phyloP scores from a whole-genome alignment of 495 filamentous ascomycete genomes.

The Penicillium cataractarum region DNA sequence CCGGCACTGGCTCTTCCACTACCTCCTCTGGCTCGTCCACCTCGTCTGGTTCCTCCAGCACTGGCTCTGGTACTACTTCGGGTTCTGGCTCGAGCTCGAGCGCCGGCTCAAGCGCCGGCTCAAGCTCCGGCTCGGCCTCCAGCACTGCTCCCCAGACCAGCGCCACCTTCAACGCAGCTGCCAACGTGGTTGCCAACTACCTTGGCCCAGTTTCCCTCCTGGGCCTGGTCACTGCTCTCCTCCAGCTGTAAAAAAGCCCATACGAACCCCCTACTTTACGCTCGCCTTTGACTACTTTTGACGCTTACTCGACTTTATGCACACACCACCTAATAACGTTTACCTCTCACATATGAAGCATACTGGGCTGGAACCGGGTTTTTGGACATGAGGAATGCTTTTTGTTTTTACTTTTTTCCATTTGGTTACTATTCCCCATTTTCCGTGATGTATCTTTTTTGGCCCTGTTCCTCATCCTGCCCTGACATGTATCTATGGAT shows the following conservation, averaged over 20 bases:
- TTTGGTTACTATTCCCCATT: conserved; percentile 18
- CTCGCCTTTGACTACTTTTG: conserved; percentile 9
- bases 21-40: conserved; percentile 23
- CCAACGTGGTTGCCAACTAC: conserved; percentile 29
- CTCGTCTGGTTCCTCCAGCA: conserved; percentile 20
- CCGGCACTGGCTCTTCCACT: conserved; percentile 1
- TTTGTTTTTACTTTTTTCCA: conserved; percentile 9
- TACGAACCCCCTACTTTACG: not conserved
- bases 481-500: conserved; percentile 1
- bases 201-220: conserved; percentile 33
- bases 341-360: conserved; percentile 25
- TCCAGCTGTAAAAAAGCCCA: conserved; percentile 37
- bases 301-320: conserved; percentile 10
- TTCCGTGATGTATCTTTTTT: not conserved
- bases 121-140: conserved; percentile 21
- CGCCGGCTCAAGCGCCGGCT: conserved; percentile 5
- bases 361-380: conserved; percentile 33
- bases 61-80: conserved; percentile 23
- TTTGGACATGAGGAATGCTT: conserved; percentile 22
- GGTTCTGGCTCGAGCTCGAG: conserved; percentile 25
- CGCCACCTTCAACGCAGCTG: conserved; percentile 30
- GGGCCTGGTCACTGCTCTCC: conserved; percentile 39
- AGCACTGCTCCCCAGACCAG: conserved; percentile 26
- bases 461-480: not conserved
- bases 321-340: conserved; percentile 32